phyloP scores from a whole-genome alignment of 768 basidiomycete genomes.

The Pisolithus albus region DNA sequence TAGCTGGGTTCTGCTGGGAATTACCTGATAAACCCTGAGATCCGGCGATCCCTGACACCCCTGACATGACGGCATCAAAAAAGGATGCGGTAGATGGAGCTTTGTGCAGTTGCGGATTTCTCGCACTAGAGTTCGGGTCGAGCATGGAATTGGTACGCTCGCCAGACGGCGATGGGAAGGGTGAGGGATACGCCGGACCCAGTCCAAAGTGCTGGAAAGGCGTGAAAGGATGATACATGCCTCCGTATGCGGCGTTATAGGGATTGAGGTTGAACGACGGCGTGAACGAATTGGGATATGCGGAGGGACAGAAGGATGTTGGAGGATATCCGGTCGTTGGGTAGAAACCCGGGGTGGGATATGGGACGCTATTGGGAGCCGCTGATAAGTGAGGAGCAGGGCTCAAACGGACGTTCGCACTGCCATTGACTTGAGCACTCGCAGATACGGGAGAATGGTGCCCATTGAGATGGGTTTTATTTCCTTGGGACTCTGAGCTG shows the following conservation, averaged over 20 bases:
- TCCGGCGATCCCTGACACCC: not conserved
- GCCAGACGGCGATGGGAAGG: not conserved
- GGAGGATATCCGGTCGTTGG: not conserved
- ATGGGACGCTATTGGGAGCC: not conserved
- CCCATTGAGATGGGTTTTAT: too few relatives aligned
- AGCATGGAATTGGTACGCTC: too few relatives aligned
- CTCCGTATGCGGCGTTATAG: not conserved
- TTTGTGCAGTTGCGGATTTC: not conserved
- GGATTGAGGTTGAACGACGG: not conserved
- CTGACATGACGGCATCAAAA: not conserved
- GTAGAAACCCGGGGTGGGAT: not conserved
- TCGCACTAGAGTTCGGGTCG: not conserved
- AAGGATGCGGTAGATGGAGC: not conserved
- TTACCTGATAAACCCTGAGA: not conserved
- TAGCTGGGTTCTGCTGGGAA: not conserved
- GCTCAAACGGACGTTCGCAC: too few relatives aligned
- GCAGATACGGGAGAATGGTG: too few relatives aligned
- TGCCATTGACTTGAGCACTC: too few relatives aligned
- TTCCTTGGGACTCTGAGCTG: too few relatives aligned
- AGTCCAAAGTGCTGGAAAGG: not conserved
- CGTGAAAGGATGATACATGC: not conserved
- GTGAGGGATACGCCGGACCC: not conserved
- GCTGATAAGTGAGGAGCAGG: too few relatives aligned
- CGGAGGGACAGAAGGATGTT: not conserved
- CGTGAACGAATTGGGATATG: not conserved